Conservation (phyloP, 176 grass and related monocot genomes). For the Secale cereale region DNA sequence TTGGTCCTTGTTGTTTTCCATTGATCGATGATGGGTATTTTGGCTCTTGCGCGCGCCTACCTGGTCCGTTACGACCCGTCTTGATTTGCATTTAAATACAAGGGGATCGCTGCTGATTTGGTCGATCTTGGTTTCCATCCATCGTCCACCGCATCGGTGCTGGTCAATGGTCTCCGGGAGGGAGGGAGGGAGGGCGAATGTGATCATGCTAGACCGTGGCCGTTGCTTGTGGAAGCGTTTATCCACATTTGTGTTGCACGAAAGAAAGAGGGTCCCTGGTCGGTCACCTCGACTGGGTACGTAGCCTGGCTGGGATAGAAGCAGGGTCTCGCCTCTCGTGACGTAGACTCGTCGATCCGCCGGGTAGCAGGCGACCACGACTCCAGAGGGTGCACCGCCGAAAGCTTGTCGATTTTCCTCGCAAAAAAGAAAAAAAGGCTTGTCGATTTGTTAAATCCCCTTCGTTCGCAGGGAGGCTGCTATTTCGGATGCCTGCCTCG, state of each 20-base stretch:
- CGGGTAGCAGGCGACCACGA: too few relatives aligned
- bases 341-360: neutral
- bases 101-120: neutral
- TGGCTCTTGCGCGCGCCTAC: slow-evolving; percentile 20
- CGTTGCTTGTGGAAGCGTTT: neutral
- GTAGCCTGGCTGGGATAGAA: neutral
- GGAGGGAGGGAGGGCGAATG: neutral
- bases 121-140: neutral
- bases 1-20: slow-evolving; percentile 23
- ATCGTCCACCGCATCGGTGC: neutral
- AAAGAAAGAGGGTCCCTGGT: neutral
- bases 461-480: neutral
- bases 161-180: neutral
- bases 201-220: neutral
- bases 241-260: neutral
- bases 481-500: neutral
- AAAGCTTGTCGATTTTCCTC: neutral
- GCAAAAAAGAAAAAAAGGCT: too few relatives aligned
- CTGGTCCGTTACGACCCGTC: slow-evolving; percentile 18
- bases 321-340: neutral
- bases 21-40: slow-evolving; percentile 10
- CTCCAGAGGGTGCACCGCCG: neutral
- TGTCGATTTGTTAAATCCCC: neutral
- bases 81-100: neutral
- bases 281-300: neutral